Evolutionary conservation across 139 green algal genomes (phyloP).

Genomic region (Auxenochlorella pyrenoidosa): DNA sequence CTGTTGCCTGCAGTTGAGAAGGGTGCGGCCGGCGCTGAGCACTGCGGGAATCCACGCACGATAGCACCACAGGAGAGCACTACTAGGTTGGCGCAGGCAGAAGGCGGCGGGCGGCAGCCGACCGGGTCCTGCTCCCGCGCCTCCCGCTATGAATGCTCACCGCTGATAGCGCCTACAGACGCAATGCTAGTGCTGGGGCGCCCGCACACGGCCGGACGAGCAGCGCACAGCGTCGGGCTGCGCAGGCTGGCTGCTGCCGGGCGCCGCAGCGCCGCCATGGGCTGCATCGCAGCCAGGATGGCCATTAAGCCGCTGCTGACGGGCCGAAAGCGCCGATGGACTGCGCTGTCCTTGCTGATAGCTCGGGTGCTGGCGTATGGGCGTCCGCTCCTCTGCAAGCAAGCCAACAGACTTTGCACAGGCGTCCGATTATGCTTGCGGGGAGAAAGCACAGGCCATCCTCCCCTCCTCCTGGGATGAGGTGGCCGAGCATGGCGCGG

Average conservation of each 20-base stretch:
- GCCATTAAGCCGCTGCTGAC: neutral
- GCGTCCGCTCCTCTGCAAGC: neutral
- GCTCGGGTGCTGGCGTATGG: neutral
- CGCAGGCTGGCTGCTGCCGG: neutral
- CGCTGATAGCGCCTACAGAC: constrained; percentile 10
- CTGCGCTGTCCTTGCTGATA: neutral
- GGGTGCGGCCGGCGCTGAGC: neutral
- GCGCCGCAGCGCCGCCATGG: constrained; percentile 1
- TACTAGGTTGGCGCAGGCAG: no score
- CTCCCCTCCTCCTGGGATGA: neutral
- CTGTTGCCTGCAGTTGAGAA: constrained; percentile 10
- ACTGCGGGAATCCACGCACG: no score
- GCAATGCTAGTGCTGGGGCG: constrained; percentile 8
- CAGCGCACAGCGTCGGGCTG: neutral
- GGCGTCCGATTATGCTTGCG: neutral
- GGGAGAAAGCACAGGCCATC: neutral
- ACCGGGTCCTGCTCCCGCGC: neutral
- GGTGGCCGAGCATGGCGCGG: neutral
- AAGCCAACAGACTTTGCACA: neutral
- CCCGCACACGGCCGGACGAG: neutral
- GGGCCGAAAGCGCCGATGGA: neutral
- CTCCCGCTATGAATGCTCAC: neutral
- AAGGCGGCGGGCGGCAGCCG: neutral
- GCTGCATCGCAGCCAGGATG: neutral
- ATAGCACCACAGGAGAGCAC: no score